Evolutionary conservation across 2,329 filamentous ascomycete species (phyloP).

Genomic region (Colletotrichum somersetense): DNA sequence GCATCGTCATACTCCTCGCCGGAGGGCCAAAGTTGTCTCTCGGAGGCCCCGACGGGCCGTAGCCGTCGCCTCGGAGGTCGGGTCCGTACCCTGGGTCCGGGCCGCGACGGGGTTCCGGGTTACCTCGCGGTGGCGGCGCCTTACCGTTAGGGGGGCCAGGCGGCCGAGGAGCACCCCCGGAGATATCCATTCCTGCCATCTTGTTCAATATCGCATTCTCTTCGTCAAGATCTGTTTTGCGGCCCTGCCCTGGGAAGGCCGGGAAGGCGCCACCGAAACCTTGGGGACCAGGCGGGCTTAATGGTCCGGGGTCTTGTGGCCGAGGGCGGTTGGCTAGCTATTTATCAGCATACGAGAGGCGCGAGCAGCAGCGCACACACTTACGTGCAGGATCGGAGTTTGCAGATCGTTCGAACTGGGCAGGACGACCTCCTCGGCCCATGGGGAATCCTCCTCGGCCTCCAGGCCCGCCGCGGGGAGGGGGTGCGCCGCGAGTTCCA

Average conservation of each 20-base stretch:
- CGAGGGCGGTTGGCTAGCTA: slow-evolving; percentile 48
- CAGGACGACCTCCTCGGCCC: slow-evolving; percentile 56
- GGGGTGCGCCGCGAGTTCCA: slow-evolving; percentile 53
- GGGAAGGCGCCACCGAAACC: slow-evolving; percentile 54
- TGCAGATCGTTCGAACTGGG: slow-evolving; percentile 53
- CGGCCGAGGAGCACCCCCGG: slow-evolving; percentile 33
- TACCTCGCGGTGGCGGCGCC: slow-evolving; percentile 50
- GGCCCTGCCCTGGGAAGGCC: slow-evolving; percentile 56
- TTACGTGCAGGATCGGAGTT: slow-evolving; percentile 59
- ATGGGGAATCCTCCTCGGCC: slow-evolving; percentile 51
- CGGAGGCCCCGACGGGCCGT: slow-evolving; percentile 50
- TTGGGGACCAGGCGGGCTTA: slow-evolving; percentile 48
- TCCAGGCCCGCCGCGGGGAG: slow-evolving; percentile 52
- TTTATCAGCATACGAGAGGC: slow-evolving; percentile 22
- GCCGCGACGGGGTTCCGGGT: slow-evolving; percentile 45
- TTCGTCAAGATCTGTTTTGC: slow-evolving; percentile 55
- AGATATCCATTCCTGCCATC: slow-evolving; percentile 58
- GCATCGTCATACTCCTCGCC: slow-evolving; percentile 73
- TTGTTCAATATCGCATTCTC: slow-evolving; percentile 57
- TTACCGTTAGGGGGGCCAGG: slow-evolving; percentile 43
- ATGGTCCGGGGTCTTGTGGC: slow-evolving; percentile 49
- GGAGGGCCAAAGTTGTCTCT: slow-evolving; percentile 63
- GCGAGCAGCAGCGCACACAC: slow-evolving; percentile 35
- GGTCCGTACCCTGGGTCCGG: slow-evolving; percentile 50
- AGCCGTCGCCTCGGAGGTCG: slow-evolving; percentile 55